Percentiles rank a stretch among this genome's conserved stretches.
Evolutionary conservation across 768 basidiomycete species (phyloP).

Genomic region (Agrocybe pediades): DNA sequence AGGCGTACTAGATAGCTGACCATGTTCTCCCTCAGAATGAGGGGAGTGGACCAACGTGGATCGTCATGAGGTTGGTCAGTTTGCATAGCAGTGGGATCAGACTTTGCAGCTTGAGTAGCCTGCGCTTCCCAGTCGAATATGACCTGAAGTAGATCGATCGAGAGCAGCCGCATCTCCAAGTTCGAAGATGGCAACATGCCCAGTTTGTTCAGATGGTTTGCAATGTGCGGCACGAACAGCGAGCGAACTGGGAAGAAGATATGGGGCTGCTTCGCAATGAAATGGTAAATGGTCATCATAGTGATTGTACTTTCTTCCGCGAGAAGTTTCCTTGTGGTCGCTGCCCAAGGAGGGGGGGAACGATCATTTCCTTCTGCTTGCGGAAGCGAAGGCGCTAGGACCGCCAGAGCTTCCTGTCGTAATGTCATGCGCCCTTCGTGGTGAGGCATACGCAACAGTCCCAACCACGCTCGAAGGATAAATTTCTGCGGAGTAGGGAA

Average conservation of each 20-base stretch:
- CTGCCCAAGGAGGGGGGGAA: constrained; percentile 81
- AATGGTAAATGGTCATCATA: constrained; percentile 81
- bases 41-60: constrained; percentile 70
- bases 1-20: constrained; percentile 96
- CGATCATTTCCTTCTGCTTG: constrained; percentile 56
- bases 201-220: constrained; percentile 84
- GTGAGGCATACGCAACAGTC: constrained; percentile 76
- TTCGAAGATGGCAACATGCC: constrained; percentile 76
- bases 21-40: constrained; percentile 84
- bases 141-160: constrained; percentile 89
- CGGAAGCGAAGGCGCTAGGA: constrained; percentile 81
- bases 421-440: constrained; percentile 75
- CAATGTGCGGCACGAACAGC: constrained; percentile 91
- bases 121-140: constrained; percentile 94
- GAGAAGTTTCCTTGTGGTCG: constrained; percentile 79
- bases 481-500: constrained; percentile 92
- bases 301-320: constrained; percentile 85
- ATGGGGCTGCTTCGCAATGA: constrained; percentile 88
- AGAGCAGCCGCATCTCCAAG: constrained; percentile 79
- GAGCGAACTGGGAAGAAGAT: constrained; percentile 93
- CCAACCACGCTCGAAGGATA: constrained; percentile 87
- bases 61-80: constrained; percentile 26
- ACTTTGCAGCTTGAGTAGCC: constrained; percentile 36
- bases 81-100: constrained; percentile 4
- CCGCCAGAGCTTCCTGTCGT: constrained; percentile 82